phyloP scores from a whole-genome alignment of 2,329 filamentous ascomycete genomes.

The Cercospora sp. region DNA sequence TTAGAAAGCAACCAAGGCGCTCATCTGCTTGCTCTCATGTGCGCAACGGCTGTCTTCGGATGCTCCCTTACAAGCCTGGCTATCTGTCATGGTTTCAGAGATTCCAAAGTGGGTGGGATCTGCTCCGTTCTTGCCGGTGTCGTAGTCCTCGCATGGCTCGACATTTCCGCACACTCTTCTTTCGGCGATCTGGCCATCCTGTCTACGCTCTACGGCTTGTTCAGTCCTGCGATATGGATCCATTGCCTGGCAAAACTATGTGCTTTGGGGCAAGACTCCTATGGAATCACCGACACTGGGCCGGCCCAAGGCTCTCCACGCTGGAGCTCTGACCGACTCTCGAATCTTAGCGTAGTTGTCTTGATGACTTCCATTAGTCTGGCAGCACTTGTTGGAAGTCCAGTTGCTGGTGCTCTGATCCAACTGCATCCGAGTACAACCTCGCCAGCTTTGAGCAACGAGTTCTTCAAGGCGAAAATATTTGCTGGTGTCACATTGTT shows the following conservation, averaged over 20 bases:
- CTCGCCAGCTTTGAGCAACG: background rate
- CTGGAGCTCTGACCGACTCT: background rate
- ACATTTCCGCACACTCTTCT: background rate
- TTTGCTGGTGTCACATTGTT: background rate
- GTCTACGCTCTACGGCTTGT: background rate
- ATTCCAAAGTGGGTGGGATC: background rate
- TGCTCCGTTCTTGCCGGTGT: background rate
- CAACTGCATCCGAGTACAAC: background rate
- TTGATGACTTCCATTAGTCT: background rate
- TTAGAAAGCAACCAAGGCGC: background rate
- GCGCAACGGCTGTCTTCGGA: background rate
- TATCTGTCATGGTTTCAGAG: background rate
- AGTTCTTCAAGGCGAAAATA: background rate
- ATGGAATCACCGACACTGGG: background rate
- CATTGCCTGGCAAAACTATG: background rate
- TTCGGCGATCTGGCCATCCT: background rate
- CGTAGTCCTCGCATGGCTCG: background rate
- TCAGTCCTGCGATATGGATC: background rate
- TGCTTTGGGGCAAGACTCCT: background rate
- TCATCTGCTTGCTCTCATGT: background rate
- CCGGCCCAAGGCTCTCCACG: background rate
- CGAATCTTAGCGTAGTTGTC: background rate
- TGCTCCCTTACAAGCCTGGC: background rate
- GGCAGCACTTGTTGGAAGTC: background rate
- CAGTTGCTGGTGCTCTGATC: background rate